Base-by-base conservation (phyloP, 1,139 yeast species). In the Pichia sp. region DNA sequence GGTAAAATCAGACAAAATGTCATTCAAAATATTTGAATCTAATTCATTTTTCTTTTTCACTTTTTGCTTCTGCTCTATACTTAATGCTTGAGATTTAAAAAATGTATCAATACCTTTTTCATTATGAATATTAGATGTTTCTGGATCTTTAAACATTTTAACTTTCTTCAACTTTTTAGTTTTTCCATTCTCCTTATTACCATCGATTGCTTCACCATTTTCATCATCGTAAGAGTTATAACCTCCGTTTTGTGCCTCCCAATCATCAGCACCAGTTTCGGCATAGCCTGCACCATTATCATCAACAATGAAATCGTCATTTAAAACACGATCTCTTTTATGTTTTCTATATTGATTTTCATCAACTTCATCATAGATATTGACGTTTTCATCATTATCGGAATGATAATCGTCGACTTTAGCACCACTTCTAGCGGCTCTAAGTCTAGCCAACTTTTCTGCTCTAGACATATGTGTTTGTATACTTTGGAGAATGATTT, bases 271-370 rank as follows among this genome's bases (percentile, higher is more conserved):
- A 40, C 97, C 97, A 37, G 83, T 84, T 55, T 91, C 96, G 2
- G 86, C 89, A 56, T 91, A 91, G 0, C 93, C 93, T 50, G 80
- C 81, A 13, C 95, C 95, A 50, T 82, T 79, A 59, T 91, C 97
- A 57, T 88, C 96, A 2, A 87, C 95, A 37, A 91, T 91, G 59
- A 91, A 91, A 57, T 89, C 96, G 57, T 89, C 96, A 49, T 84
- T 80, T 65, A 87, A 70, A 42, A 91, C 69, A 47, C 88, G 87
- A 45, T 83, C 76, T 51, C 95, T 74, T 57, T 85, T 86, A 58
- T 79, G 85, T 50, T 75, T 74, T 51, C 91, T 69, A 62, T 76
- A 89, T 25, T 83, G 78, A 32, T 74, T 80, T 54, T 88, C 95
- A 57, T 85, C 95, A 9, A 88, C 82, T 54, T 85, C 89, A 54